These are phyloP conservation scores for Nakaseomyces nivariensis DNA, from an alignment of 1,139 yeast species.

Conservation along the genomic window DNA sequence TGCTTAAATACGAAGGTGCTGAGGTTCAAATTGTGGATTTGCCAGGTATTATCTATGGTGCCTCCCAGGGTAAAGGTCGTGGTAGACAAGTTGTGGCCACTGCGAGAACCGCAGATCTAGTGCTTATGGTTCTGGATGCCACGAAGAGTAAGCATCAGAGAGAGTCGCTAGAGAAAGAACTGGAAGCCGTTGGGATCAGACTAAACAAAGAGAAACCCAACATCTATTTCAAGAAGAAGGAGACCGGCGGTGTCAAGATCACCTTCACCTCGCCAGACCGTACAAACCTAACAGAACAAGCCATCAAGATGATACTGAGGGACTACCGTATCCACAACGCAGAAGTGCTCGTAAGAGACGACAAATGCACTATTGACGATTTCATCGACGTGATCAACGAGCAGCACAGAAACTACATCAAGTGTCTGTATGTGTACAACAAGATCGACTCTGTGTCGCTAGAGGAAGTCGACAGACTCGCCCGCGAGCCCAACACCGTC, in stretches of 20 bases:
- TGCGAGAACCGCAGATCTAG: slow-evolving; percentile 87
- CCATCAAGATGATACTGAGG: slow-evolving; percentile 64
- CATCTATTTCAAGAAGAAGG: slow-evolving; percentile 65
- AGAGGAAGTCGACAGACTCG: slow-evolving; percentile 88
- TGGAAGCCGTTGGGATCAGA: slow-evolving; percentile 90
- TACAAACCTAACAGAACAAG: slow-evolving; percentile 60
- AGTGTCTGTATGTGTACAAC: slow-evolving; percentile 87
- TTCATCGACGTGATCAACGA: slow-evolving; percentile 88
- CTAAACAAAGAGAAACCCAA: slow-evolving; percentile 77
- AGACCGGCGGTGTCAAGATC: slow-evolving; percentile 85
- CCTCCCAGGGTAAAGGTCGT: slow-evolving; percentile 94
- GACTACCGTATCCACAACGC: slow-evolving; percentile 91
- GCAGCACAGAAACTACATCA: slow-evolving; percentile 76
- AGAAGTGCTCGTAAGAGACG: slow-evolving; percentile 84
- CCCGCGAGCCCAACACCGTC: slow-evolving; percentile 83
- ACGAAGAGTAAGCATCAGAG: slow-evolving; percentile 88
- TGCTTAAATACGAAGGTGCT: slow-evolving; percentile 88
- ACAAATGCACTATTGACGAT: slow-evolving; percentile 82
- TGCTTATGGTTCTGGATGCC: slow-evolving; percentile 90
- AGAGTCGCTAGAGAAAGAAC: slow-evolving; percentile 73
- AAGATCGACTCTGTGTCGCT: slow-evolving; percentile 91
- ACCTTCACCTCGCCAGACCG: slow-evolving; percentile 77
- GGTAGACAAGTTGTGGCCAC: slow-evolving; percentile 96
- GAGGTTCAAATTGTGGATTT: slow-evolving; percentile 93
- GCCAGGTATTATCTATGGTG: slow-evolving; percentile 96